phyloP scores from a whole-genome alignment of 2,329 filamentous ascomycete species.

The Cercospora berteroae region DNA sequence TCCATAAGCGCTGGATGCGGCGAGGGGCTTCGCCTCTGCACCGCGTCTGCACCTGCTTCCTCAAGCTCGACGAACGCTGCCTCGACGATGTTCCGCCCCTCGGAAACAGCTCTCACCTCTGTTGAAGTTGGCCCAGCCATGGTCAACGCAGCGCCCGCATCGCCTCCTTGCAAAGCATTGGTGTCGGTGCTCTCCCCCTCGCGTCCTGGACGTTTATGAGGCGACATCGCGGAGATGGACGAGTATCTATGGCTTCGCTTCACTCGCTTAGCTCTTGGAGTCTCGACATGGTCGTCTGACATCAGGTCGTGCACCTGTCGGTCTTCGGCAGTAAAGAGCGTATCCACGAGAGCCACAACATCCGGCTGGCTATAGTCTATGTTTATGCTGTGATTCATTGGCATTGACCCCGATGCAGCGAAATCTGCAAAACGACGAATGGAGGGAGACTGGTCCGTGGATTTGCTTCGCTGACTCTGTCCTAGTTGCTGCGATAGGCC shows the following conservation, averaged over 20 bases:
- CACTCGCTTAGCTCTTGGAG: conserved; percentile 22
- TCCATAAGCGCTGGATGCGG: conserved; percentile 21
- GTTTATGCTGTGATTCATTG: conserved; percentile 19
- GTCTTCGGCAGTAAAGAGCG: conserved; percentile 41
- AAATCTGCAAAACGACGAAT: conserved; percentile 6
- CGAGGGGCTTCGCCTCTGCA: neutral
- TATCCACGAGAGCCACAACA: conserved; percentile 34
- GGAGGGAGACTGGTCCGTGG: conserved; percentile 32
- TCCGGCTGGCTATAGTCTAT: conserved; percentile 32
- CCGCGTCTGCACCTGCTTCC: too few species aligned
- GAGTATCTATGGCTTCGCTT: conserved; percentile 1
- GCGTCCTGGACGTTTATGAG: neutral
- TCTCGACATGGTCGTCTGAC: conserved; percentile 12
- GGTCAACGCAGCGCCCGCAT: neutral
- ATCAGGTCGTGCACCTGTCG: neutral
- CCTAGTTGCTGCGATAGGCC: conserved; percentile 25
- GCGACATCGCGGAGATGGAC: neutral
- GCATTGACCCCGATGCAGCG: neutral
- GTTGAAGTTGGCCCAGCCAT: neutral
- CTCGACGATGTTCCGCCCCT: neutral
- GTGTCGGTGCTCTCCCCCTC: neutral
- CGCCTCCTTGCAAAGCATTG: neutral
- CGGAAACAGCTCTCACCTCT: neutral
- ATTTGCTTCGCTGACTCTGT: conserved; percentile 31
- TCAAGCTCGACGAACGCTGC: neutral